Base-by-base conservation (phyloP, 2,329 filamentous ascomycete species). In the Xylariaceae sp. region DNA sequence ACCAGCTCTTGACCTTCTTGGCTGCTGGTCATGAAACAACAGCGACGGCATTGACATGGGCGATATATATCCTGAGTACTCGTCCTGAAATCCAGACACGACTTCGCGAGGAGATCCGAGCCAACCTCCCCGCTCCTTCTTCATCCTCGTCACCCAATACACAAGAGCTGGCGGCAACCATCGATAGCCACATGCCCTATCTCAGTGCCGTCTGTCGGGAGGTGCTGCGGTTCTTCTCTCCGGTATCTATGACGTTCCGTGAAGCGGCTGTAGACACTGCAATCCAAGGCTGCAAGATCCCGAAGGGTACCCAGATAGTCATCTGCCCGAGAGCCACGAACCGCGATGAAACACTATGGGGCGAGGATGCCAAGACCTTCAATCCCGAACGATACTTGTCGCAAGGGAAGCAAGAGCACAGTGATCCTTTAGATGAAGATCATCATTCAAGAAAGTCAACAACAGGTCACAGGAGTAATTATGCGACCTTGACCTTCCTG, bases 1-100 rank as follows among this genome's bases (percentile, higher is more conserved):
- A 54, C 22, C 52, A 54, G 40, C 42, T 52, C 5, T 41, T 54
- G 41, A 54, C 52, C 1, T 54, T 54, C 12, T 21, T 54, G 2
- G 51, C 37, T 4, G 49, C 51, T 0, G 52, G 52, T 1, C 52
- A 54, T 17, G 52, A 54, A 25, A 54, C 52, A 1, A 52, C 49
- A 11, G 46, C 52, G 0, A 52, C 52, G 2, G 47, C 49, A 2
- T 29, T 54, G 14, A 47, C 47, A 3, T 54, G 52, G 52, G 42
- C 47, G 4, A 12, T 52, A 19, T 54, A 48, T 17, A 27, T 23
- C n/a, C 42, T 54, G 12, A 38, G 44, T 38, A 49, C 48, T 42
- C 42, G 48, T 32, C 42, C 42, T 1, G 47, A 50, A 6, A 54
- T 54, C 44, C 52, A 54, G 33, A 33, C 44, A 8, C 44, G 38